phyloP scores from a whole-genome alignment of 1,284 basidiomycete species.

The Cerioporus squamosus region DNA sequence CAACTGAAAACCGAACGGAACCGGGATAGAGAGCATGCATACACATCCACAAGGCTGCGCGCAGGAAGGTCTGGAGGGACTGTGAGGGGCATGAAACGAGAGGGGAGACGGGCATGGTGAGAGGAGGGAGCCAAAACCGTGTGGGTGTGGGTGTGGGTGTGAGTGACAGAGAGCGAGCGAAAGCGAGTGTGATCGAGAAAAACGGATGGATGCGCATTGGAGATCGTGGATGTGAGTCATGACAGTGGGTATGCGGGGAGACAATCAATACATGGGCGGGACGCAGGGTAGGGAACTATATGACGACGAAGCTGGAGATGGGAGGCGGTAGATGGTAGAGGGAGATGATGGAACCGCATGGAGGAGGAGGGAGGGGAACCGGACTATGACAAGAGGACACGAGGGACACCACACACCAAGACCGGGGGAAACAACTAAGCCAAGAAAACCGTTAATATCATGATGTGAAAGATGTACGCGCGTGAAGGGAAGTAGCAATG shows the following conservation, averaged over 20 bases:
- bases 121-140: not conserved
- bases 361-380: not conserved
- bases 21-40: not conserved
- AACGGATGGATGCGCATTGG: not conserved
- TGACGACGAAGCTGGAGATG: not conserved
- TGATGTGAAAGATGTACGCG: no score
- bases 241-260: not conserved
- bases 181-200: conserved; percentile 8
- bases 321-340: no score
- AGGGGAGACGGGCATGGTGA: not conserved
- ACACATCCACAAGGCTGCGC: not conserved
- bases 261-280: not conserved
- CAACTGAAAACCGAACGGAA: not conserved
- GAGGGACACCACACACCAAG: no score
- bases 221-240: not conserved
- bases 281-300: not conserved
- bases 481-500: not conserved
- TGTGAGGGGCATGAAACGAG: not conserved
- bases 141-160: not conserved
- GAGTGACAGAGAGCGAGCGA: not conserved
- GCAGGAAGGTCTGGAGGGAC: not conserved
- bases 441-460: no score
- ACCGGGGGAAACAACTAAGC: no score
- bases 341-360: not conserved
- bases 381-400: no score